Base-by-base conservation (phyloP, 768 basidiomycete species). In the Tulasnella sp. region DNA sequence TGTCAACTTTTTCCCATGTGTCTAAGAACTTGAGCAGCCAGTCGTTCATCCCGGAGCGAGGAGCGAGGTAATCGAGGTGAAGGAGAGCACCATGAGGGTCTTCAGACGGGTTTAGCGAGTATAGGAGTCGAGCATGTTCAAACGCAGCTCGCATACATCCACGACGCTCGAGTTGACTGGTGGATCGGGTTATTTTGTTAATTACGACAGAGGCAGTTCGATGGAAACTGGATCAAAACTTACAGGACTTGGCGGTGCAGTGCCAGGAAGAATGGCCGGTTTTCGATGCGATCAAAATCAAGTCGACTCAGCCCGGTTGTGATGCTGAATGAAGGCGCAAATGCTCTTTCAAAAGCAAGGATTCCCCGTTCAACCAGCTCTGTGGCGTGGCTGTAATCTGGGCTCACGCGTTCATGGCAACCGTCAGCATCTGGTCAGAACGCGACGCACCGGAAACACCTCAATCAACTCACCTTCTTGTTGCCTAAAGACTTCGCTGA, bases 311-410 rank as follows among this genome's bases (percentile, higher is more conserved):
- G 83, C 9, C 96, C 97, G 42, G 84, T 89, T 1, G 93, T 90
- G 82, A 97, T 91, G 79, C 88, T 93, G 85, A 96, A 97, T 0
- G 91, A 85, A 2, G 95, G 93, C 0, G 94, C 87, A 79, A 98
- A 93, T 14, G 93, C 90, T 15, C 95, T 89, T 80, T 98, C 96
- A 78, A 96, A 97, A 0, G 95, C 90, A 84, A 96, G 98, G 19
- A 99, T 82, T 0, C 96, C 93, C n/a, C 96, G 89, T 75, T 94
- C 92, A n/a, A 95, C 89, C 80, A 89, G 94, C 77, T 97, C 95
- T 3, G 93, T 89, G 0, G 94, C 93, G 73, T 91, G 89, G 45
- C 91, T 86, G 80, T 95, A 89, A 81, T 97, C 95, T 94, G 64
- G 15, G 14, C 19, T 17, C 11, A 1, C 2, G 42, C 15, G 11